phyloP scores from a whole-genome alignment of 345 rosid genomes.

The Hypericum perforatum region DNA sequence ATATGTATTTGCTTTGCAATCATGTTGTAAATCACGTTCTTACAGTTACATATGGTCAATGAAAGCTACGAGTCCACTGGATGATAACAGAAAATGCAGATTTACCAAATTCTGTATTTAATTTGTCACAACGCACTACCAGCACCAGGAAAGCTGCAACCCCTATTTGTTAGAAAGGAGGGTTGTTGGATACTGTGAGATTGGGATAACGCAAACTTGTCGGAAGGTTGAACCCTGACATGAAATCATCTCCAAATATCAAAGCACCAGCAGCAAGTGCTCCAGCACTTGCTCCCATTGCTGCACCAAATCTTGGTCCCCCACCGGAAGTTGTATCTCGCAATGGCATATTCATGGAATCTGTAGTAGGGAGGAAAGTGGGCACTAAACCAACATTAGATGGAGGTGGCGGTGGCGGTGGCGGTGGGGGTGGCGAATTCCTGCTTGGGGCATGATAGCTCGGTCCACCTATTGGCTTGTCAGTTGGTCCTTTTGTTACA shows the following conservation, averaged over 20 bases:
- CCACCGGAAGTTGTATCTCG: conserved; percentile 22
- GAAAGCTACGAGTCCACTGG: too few species aligned
- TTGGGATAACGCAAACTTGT: conserved; percentile 40
- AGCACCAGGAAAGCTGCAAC: neutral
- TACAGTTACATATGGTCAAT: too few species aligned
- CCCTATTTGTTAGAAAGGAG: conserved; percentile 32
- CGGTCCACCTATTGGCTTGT: conserved; percentile 18
- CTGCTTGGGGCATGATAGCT: conserved; percentile 26
- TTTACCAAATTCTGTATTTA: too few species aligned
- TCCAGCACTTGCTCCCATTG: conserved; percentile 53
- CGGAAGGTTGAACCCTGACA: conserved; percentile 52
- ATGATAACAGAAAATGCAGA: too few species aligned
- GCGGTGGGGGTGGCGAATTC: conserved; percentile 42
- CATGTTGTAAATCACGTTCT: too few species aligned
- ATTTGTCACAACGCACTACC: too few species aligned
- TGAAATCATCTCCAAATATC: conserved; percentile 56
- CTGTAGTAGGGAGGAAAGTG: conserved; percentile 31
- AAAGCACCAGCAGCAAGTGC: conserved; percentile 66
- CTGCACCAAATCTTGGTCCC: conserved; percentile 38
- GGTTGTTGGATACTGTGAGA: conserved; percentile 39
- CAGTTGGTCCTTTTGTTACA: conserved; percentile 12
- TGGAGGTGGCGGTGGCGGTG: conserved; percentile 42
- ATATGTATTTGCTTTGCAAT: too few species aligned
- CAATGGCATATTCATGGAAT: conserved; percentile 35
- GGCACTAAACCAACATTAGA: conserved; percentile 42